Evolutionary conservation across 176 grass and related monocot genomes (phyloP).

Genomic region (Avena sativa): DNA sequence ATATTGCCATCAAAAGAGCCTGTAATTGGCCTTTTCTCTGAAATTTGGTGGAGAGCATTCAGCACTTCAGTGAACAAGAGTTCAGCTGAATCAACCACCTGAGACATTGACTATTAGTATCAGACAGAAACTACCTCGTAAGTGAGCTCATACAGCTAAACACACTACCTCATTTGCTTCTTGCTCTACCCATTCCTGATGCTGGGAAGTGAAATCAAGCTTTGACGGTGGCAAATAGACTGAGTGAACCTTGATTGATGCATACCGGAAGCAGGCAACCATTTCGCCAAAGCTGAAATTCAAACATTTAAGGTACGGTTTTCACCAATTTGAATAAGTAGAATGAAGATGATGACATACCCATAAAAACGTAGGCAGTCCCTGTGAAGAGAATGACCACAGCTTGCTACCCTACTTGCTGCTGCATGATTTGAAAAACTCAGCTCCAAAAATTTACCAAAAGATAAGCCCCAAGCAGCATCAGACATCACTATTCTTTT

Average conservation of each 20-base stretch:
- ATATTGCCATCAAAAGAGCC: slow-evolving; percentile 79
- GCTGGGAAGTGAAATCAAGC: slow-evolving; percentile 89
- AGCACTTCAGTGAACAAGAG: slow-evolving; percentile 80
- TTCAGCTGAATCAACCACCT: slow-evolving; percentile 70
- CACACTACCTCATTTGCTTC: slow-evolving; percentile 81
- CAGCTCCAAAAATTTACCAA: slow-evolving; percentile 99
- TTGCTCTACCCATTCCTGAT: slow-evolving; percentile 97
- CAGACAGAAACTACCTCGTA: slow-evolving; percentile 39
- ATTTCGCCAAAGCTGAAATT: slow-evolving; percentile 83
- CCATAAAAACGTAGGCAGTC: slow-evolving; percentile 98
- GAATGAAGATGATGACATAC: slow-evolving; percentile 56
- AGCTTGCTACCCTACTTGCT: slow-evolving; percentile 97
- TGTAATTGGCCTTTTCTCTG: slow-evolving; percentile 66
- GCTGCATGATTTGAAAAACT: slow-evolving; percentile 99
- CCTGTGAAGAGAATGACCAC: slow-evolving; percentile 98
- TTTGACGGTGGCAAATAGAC: slow-evolving; percentile 94
- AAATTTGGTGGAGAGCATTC: slow-evolving; percentile 69
- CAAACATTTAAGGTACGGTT: slow-evolving; percentile 39
- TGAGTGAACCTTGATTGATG: slow-evolving; percentile 84
- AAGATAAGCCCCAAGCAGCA: slow-evolving; percentile 97
- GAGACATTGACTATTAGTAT: slow-evolving; percentile 45
- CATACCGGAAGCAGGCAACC: slow-evolving; percentile 92
- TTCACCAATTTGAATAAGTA: slow-evolving; percentile 39
- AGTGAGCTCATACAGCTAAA: slow-evolving; percentile 20
- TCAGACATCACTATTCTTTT: slow-evolving; percentile 99